Conservation (phyloP, 1,284 basidiomycete genomes). For the Irpex sp. region DNA sequence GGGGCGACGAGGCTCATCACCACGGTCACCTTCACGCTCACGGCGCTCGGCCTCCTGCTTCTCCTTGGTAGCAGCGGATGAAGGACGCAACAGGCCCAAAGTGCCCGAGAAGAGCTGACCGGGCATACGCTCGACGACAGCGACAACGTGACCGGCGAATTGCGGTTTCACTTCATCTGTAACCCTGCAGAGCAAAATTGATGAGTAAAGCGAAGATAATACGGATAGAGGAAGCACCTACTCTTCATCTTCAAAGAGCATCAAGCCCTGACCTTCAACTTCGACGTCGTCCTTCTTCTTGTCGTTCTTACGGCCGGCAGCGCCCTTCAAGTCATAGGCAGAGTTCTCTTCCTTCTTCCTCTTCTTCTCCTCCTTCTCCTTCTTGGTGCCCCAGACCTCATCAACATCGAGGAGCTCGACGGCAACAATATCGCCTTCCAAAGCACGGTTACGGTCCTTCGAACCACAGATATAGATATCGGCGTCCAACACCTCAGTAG, state of each 20-base stretch:
- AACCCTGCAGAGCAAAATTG: constrained; percentile 48
- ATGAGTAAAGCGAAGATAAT: constrained; percentile 8
- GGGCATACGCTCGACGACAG: constrained; percentile 97
- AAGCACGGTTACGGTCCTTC: constrained; percentile 96
- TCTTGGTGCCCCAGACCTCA: constrained; percentile 99
- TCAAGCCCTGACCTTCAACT: constrained; percentile 96
- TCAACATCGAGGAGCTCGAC: constrained; percentile 98
- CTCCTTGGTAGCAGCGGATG: constrained; percentile 97
- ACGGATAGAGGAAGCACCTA: constrained; percentile 34
- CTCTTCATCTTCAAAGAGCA: constrained; percentile 97
- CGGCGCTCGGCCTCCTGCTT: constrained; percentile 98
- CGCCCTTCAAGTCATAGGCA: constrained; percentile 80
- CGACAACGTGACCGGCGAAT: constrained; percentile 96
- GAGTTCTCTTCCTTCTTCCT: constrained; percentile 99
- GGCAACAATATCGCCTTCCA: constrained; percentile 98
- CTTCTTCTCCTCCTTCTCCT: constrained; percentile 99
- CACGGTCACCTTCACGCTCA: constrained; percentile 91
- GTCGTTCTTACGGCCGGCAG: constrained; percentile 85
- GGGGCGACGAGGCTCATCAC: constrained; percentile 74
- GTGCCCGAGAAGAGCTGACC: constrained; percentile 98
- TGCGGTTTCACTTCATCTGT: constrained; percentile 96
- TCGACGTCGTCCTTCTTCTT: constrained; percentile 99
- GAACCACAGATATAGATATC: constrained; percentile 99
- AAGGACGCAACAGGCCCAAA: constrained; percentile 91
- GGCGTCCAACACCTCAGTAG: constrained; percentile 97